Conservation (phyloP, 2,329 filamentous ascomycete genomes). For the Alternaria sp. region DNA sequence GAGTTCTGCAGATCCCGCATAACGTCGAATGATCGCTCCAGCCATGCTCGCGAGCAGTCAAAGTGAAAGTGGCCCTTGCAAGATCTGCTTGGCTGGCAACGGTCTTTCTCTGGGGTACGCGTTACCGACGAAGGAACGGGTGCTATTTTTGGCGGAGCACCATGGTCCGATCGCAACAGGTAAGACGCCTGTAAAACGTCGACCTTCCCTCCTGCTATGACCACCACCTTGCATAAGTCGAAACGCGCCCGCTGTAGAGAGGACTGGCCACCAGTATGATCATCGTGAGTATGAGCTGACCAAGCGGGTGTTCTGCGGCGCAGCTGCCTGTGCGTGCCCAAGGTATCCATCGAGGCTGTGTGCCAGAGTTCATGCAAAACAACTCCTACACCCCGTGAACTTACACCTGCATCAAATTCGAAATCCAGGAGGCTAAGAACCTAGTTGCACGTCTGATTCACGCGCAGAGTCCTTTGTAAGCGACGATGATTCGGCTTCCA, state of each 20-base stretch:
- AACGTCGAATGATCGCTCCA: constrained; percentile 34
- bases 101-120: constrained; percentile 38
- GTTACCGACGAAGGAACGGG: constrained; percentile 24
- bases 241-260: constrained; percentile 26
- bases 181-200: constrained; percentile 17
- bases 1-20: constrained; percentile 39
- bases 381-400: background rate
- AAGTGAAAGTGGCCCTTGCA: constrained; percentile 19
- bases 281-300: constrained; percentile 15
- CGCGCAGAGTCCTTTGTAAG: background rate
- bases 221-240: constrained; percentile 22
- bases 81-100: constrained; percentile 28
- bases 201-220: constrained; percentile 12
- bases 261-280: constrained; percentile 8
- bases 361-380: constrained; percentile 5
- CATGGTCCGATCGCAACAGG: constrained; percentile 19
- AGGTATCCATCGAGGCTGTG: constrained; percentile 5
- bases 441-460: constrained; percentile 1
- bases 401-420: constrained; percentile 2
- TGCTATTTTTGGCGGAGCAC: constrained; percentile 41
- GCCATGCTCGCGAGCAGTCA: constrained; percentile 20
- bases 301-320: constrained; percentile 19
- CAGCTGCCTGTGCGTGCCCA: constrained; percentile 4
- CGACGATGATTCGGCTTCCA: background rate
- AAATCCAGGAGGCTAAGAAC: background rate